These are phyloP conservation scores for Leccinum angustisporum DNA, from an alignment of 1,284 basidiomycete genomes.

Conservation along the genomic window DNA sequence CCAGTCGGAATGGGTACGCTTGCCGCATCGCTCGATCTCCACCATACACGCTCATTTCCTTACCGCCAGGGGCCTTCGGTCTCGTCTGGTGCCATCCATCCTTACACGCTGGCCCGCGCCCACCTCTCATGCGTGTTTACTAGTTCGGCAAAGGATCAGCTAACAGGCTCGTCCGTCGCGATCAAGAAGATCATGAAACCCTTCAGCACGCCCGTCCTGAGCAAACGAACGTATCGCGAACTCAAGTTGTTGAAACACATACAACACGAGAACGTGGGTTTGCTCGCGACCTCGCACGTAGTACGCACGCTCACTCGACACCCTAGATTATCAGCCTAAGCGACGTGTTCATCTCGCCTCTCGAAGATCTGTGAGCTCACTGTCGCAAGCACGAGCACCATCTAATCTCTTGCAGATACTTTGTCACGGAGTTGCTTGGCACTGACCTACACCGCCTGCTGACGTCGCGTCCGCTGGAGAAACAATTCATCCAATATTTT, in stretches of 20 bases:
- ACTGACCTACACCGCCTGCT: slow-evolving; percentile 97
- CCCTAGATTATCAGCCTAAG: slow-evolving; percentile 93
- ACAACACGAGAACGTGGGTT: slow-evolving; percentile 91
- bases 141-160: slow-evolving; percentile 97
- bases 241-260: slow-evolving; percentile 99
- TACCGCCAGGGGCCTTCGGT: slow-evolving; percentile 75
- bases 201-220: slow-evolving; percentile 96
- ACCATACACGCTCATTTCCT: slow-evolving; percentile 18
- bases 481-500: slow-evolving; percentile 99
- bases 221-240: slow-evolving; percentile 97
- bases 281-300: background rate
- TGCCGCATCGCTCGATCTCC: slow-evolving; percentile 23
- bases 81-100: slow-evolving; percentile 78
- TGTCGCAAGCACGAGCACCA: background rate
- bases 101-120: background rate
- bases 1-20: slow-evolving; percentile 97
- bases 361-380: slow-evolving; percentile 85
- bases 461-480: slow-evolving; percentile 95
- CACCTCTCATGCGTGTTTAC: slow-evolving; percentile 10
- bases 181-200: slow-evolving; percentile 99
- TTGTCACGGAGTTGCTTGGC: slow-evolving; percentile 98
- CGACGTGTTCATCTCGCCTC: slow-evolving; percentile 98
- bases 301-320: slow-evolving; percentile 2
- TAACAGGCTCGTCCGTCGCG: slow-evolving; percentile 91
- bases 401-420: slow-evolving; percentile 64